Base-by-base conservation (phyloP, 306 rosid species). In the Dalbergia oliveri region DNA sequence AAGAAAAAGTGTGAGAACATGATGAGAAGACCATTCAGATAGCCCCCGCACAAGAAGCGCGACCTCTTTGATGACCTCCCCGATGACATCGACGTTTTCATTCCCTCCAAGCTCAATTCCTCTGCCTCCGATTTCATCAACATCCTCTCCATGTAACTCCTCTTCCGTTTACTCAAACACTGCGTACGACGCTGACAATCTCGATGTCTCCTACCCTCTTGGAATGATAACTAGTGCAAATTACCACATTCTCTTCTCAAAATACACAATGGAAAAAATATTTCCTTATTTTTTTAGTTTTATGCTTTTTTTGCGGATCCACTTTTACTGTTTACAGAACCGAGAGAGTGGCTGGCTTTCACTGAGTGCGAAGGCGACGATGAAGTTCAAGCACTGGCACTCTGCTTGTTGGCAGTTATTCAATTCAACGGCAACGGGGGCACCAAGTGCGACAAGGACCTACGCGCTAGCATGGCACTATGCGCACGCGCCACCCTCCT, bases 371-470 rank as follows among this genome's bases (percentile, higher is more conserved):
- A 90, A 89, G 81, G 96, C 99, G 8, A 97, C 97, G 8, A 78
- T 89, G 74, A 89, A 73, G 69, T 41, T 2, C 93, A 93, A 88
- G 89, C 93, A 81, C 87, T 82, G 74, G 91, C 99, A 41, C 73
- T 95, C 13, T 91, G 93, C 89, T 91, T 97, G 23, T 84, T 93
- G 14, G 87, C 97, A 8, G 93, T 94, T 37, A 89, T 94, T 70
- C 97, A 93, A 82, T 93, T 94, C 76, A 93, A 94, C 89, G 99
- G 97, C 2, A 94, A 97, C 66, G 99, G 99, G 1, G 92, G 91
- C 1, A 63, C 89, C 0, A 93, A 90, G 58, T 72, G 66, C 2
- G 90, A 84, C 19, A 94, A 89, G 66, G 92, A 94, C 58, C 89
- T 91, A 14, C 78, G 87, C 33, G 94, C 96, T 1, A 97, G 97